Evolutionary conservation across 768 basidiomycete genomes (phyloP).

Genomic region (Suillus paluster): DNA sequence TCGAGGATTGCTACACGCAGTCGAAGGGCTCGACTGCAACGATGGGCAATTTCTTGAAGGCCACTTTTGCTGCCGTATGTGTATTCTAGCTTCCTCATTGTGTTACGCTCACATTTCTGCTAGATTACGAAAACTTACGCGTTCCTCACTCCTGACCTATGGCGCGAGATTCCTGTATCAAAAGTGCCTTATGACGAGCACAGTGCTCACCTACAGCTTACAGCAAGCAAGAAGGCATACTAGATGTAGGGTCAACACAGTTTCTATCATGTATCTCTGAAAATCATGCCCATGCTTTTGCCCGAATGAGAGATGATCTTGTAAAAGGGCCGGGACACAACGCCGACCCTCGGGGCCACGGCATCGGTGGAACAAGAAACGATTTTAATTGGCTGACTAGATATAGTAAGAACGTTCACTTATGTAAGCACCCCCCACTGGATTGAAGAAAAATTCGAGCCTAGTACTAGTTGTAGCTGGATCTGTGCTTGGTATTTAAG

Average conservation of each 20-base stretch:
- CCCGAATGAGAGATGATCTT: no score
- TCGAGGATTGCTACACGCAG: slow-evolving; percentile 97
- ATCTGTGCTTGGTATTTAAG: no score
- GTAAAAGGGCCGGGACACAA: no score
- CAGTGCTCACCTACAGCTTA: slow-evolving; percentile 88
- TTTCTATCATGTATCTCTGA: slow-evolving; percentile 17
- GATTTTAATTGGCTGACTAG: background rate
- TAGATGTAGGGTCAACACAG: slow-evolving; percentile 39
- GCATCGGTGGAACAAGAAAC: no score
- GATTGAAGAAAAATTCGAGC: no score
- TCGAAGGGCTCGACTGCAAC: slow-evolving; percentile 98
- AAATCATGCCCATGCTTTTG: slow-evolving; percentile 7
- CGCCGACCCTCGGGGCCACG: no score
- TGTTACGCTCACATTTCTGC: slow-evolving; percentile 8
- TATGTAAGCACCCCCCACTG: background rate
- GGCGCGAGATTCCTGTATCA: slow-evolving; percentile 91
- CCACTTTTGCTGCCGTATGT: slow-evolving; percentile 89
- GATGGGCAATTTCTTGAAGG: slow-evolving; percentile 99
- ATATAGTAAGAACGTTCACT: no score
- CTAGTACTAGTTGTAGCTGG: no score
- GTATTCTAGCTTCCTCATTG: background rate
- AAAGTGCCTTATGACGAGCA: slow-evolving; percentile 95
- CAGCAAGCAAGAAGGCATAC: slow-evolving; percentile 74
- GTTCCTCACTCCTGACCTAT: slow-evolving; percentile 98
- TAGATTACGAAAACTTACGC: slow-evolving; percentile 98